Evolutionary conservation across 371 early-diverging fungal species (phyloP), one percentile per base, ranked within the genome.

Genomic region (Globomyces sp.): DNA sequence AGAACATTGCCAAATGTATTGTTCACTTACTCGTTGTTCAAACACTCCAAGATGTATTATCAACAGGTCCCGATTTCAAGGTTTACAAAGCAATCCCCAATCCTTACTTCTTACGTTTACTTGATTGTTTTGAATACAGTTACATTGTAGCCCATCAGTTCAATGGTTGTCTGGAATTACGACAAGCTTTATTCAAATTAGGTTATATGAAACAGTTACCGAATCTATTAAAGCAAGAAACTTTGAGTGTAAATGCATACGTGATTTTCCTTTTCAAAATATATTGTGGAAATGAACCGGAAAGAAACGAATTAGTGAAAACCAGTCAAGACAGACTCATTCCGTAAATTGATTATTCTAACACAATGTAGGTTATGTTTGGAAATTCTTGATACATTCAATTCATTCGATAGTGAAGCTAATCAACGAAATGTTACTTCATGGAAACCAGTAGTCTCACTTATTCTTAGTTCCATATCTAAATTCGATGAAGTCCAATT

Each of bases 171-270:
- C 86, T 85, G 72, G 86, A 89, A 48, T 81, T 95, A 48, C 80
- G 95, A 6, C 85, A 89, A 77, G 88, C 89, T 0, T 71, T 96
- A 39, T 91, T 90, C 77, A 81, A 85, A 74, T 80, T 81, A 74
- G 81, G 95, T 3, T 92, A 92, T 66, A 94, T 93, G 93, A 90
- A 91, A 57, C 90, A 92, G 50, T 76, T 93, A 65, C 97, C 97
- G 40, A 93, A 93, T 66, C 67, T 96, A 60, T 74, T 94, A 53
- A 90, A 91, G 67, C 93, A 94, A 74, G 83, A 83, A 71, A 83
- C 83, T n/a, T 74, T 68, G 87, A 93, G 81, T 57, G 82, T 81
- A 8, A 68, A 76, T 5, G 71, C 72, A 24, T 82, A 79, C 61
- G 49, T 84, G 43, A 44, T 59, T 5, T 66, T 72, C 43, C 53